Conservation (phyloP, 1,284 basidiomycete genomes). For the Tilletia walkeri region DNA sequence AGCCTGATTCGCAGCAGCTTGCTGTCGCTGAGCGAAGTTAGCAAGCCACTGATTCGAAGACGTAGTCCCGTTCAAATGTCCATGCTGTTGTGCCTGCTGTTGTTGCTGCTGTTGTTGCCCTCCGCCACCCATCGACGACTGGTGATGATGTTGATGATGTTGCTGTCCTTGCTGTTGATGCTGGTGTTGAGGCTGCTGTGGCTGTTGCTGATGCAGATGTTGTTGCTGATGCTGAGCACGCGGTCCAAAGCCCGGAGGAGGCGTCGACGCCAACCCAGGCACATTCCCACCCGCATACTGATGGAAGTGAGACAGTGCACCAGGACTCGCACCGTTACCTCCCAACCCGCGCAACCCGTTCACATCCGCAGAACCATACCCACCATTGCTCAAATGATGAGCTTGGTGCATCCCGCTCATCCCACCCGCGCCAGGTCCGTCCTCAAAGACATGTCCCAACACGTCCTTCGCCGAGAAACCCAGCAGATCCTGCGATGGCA, state of each 20-base stretch:
- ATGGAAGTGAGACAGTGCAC: slow-evolving; percentile 23
- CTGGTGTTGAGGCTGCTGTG: not conserved
- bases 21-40: slow-evolving; percentile 8
- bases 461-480: slow-evolving; percentile 32
- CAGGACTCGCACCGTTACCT: slow-evolving; percentile 9
- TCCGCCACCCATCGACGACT: no score
- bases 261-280: slow-evolving; percentile 6
- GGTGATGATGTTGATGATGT: no score
- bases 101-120: no score
- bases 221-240: not conserved
- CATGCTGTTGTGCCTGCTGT: not conserved
- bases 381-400: slow-evolving; percentile 23
- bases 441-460: slow-evolving; percentile 41
- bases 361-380: slow-evolving; percentile 18
- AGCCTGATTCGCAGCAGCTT: slow-evolving; percentile 13
- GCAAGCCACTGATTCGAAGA: slow-evolving; percentile 25
- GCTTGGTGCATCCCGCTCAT: slow-evolving; percentile 19
- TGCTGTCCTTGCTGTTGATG: no score
- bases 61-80: slow-evolving; percentile 21
- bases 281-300: not conserved
- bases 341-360: slow-evolving; percentile 31
- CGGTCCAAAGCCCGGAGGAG: slow-evolving; percentile 11
- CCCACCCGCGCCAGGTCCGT: slow-evolving; percentile 16
- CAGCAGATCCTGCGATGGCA: slow-evolving; percentile 22
- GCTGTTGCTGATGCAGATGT: slow-evolving; percentile 1